phyloP scores from a whole-genome alignment of 805 yeast genomes.

The Wickerhamiella hasegawae region DNA sequence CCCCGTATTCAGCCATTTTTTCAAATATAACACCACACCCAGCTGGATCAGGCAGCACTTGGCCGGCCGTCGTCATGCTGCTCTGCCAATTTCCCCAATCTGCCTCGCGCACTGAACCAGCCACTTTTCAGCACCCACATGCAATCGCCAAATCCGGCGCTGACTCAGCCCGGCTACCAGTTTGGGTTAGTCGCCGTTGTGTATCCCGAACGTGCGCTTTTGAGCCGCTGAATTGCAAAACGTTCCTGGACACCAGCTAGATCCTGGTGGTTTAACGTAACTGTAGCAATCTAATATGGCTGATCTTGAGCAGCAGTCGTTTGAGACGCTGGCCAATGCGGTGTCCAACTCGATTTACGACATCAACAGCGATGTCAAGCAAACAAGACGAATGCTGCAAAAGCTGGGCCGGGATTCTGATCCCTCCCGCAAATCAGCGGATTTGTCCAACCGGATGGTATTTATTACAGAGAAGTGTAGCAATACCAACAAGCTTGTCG shows the following conservation, averaged over 20 bases:
- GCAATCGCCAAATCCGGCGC: too few relatives aligned
- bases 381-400: constrained; percentile 4
- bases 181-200: too few relatives aligned
- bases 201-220: too few relatives aligned
- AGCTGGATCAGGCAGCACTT: too few relatives aligned
- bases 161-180: too few relatives aligned
- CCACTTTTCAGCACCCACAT: too few relatives aligned
- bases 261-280: background rate
- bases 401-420: constrained; percentile 1
- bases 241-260: background rate
- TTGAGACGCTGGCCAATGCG: constrained; percentile 5
- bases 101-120: too few relatives aligned
- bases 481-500: constrained; percentile 1
- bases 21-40: too few relatives aligned
- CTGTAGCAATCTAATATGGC: background rate
- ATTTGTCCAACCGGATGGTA: constrained; percentile 2
- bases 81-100: too few relatives aligned
- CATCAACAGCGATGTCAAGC: constrained; percentile 10
- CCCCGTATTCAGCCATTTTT: too few relatives aligned
- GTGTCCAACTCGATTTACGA: constrained; percentile 13
- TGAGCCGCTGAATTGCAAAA: too few relatives aligned
- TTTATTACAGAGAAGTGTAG: constrained; percentile 2
- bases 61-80: too few relatives aligned
- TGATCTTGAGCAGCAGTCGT: constrained; percentile 20
- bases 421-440: background rate